Percentiles rank a stretch among this genome's conserved stretches.
Conservation (phyloP, 257 asterid genomes). For the Ligustrum vulgare region DNA sequence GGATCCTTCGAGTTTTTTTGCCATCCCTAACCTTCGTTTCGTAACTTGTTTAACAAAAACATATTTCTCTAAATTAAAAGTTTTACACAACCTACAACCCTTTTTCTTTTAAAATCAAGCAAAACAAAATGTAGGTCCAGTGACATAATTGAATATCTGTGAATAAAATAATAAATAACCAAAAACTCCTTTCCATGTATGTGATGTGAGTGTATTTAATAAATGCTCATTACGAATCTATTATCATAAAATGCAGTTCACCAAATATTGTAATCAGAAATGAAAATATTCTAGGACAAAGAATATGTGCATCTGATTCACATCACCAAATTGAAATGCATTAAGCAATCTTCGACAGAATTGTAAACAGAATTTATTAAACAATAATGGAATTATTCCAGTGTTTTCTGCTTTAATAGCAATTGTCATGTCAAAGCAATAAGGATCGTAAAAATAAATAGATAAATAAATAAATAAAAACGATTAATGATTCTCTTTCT, state of each 20-base stretch:
- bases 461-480: no score
- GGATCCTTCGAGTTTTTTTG: no score
- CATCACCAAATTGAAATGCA: background rate
- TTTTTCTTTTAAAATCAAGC: background rate
- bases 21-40: no score
- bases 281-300: background rate
- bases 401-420: background rate
- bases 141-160: background rate
- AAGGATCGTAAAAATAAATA: background rate
- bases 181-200: background rate
- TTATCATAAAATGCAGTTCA: background rate
- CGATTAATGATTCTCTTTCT: background rate
- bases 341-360: background rate
- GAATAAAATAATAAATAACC: background rate
- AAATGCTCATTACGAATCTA: background rate
- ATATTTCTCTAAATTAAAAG: no score
- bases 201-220: background rate
- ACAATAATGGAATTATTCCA: background rate
- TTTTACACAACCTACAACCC: no score
- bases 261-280: background rate
- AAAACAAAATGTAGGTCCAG: background rate
- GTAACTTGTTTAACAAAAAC: no score
- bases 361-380: background rate
- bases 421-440: background rate
- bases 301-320: slow-evolving; percentile 6